phyloP scores from a whole-genome alignment of 2,329 filamentous ascomycete species.

The Colletotrichum sansevieriae region DNA sequence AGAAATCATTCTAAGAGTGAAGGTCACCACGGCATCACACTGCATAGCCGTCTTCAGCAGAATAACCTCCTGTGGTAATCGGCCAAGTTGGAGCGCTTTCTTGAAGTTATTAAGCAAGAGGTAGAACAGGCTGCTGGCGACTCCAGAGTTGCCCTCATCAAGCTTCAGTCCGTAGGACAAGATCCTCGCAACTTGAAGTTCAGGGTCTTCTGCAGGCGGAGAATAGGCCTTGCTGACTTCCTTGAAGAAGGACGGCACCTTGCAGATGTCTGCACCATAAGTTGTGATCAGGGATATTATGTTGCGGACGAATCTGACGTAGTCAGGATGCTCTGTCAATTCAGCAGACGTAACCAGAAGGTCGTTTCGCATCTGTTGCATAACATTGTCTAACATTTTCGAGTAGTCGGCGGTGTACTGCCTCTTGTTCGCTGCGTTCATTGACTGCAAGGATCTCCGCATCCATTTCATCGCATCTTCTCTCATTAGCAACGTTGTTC shows the following conservation, averaged over 20 bases:
- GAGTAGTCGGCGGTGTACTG: slow-evolving; percentile 57
- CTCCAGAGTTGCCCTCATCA: slow-evolving; percentile 63
- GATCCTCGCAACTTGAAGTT: slow-evolving; percentile 68
- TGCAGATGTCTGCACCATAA: slow-evolving; percentile 66
- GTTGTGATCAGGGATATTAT: slow-evolving; percentile 68
- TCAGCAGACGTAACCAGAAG: slow-evolving; percentile 55
- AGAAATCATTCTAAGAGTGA: slow-evolving; percentile 68
- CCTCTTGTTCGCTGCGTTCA: slow-evolving; percentile 52
- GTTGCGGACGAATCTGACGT: slow-evolving; percentile 64
- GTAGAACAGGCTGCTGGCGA: slow-evolving; percentile 65
- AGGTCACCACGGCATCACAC: slow-evolving; percentile 58
- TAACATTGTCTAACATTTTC: slow-evolving; percentile 59
- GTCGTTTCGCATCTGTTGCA: slow-evolving; percentile 68
- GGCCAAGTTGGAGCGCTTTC: slow-evolving; percentile 63
- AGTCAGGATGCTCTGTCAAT: slow-evolving; percentile 57
- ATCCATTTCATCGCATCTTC: slow-evolving; percentile 60
- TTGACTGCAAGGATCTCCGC: slow-evolving; percentile 61
- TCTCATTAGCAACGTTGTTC: slow-evolving; percentile 3
- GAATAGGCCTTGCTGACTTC: slow-evolving; percentile 69
- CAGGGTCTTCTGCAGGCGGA: slow-evolving; percentile 67
- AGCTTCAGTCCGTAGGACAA: slow-evolving; percentile 68
- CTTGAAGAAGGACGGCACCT: slow-evolving; percentile 68
- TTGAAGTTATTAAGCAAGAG: slow-evolving; percentile 71
- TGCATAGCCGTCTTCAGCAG: slow-evolving; percentile 64
- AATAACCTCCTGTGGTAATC: slow-evolving; percentile 59